Conservation (phyloP, 1,284 basidiomycete species). For the Sparassis latifolia region DNA sequence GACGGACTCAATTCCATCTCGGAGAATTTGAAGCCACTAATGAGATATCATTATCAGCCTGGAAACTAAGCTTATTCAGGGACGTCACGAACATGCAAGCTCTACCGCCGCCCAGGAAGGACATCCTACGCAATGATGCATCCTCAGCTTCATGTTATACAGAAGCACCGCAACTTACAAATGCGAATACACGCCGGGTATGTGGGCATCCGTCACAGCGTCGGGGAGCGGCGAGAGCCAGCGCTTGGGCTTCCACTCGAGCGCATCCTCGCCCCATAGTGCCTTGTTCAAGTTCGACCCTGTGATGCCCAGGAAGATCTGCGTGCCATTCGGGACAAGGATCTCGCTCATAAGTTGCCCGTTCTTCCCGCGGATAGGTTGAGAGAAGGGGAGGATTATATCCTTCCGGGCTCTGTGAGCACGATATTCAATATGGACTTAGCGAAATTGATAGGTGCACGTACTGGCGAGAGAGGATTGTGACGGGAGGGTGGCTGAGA, state of each 20-base stretch:
- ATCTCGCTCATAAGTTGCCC: slow-evolving; percentile 34
- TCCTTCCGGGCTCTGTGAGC: slow-evolving; percentile 29
- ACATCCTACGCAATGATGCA: slow-evolving; percentile 11
- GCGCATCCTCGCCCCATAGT: slow-evolving; percentile 8
- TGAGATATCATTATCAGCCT: neutral
- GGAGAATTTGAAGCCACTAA: slow-evolving; percentile 12
- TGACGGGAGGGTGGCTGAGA: slow-evolving; percentile 6
- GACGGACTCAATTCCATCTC: slow-evolving; percentile 14
- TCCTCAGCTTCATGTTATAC: neutral
- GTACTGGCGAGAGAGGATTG: slow-evolving; percentile 2
- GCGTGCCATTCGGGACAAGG: slow-evolving; percentile 38
- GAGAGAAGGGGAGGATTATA: slow-evolving; percentile 43
- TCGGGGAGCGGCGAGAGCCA: slow-evolving; percentile 13
- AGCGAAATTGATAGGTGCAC: neutral
- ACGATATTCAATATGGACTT: neutral
- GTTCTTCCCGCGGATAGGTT: slow-evolving; percentile 32
- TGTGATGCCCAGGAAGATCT: slow-evolving; percentile 31
- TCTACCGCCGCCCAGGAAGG: slow-evolving; percentile 16
- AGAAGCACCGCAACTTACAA: slow-evolving; percentile 6
- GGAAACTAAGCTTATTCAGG: neutral
- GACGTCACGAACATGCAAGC: slow-evolving; percentile 14
- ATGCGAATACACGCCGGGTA: slow-evolving; percentile 16
- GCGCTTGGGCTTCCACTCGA: slow-evolving; percentile 10
- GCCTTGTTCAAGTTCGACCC: slow-evolving; percentile 32
- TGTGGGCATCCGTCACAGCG: slow-evolving; percentile 10